Evolutionary conservation across 768 basidiomycete species (phyloP).

Genomic region (Hortiboletus flavorubellus): DNA sequence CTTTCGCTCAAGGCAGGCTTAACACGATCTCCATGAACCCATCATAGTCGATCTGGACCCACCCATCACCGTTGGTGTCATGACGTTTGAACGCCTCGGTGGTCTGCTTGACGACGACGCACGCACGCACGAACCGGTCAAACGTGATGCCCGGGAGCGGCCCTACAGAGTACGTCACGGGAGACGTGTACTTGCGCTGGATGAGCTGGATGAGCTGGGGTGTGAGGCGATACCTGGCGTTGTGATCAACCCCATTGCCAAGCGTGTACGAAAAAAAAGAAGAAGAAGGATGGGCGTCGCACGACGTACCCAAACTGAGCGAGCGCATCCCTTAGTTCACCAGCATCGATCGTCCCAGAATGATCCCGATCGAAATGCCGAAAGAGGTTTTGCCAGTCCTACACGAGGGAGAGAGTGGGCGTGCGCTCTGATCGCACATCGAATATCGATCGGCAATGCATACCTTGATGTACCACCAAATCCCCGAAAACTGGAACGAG

Average conservation of each 20-base stretch:
- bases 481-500: conserved; percentile 53
- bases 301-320: conserved; percentile 63
- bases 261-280: no score
- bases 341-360: conserved; percentile 72
- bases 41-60: conserved; percentile 54
- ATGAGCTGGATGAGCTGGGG: conserved; percentile 64
- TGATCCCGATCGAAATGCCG: conserved; percentile 80
- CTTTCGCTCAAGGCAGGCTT: conserved; percentile 31
- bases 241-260: no score
- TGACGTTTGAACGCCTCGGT: conserved; percentile 65
- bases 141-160: conserved; percentile 67
- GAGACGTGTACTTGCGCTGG: conserved; percentile 70
- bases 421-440: background rate
- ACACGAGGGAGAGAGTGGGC: no score
- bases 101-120: conserved; percentile 77
- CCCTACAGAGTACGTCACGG: conserved; percentile 31
- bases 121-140: conserved; percentile 84
- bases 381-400: conserved; percentile 87
- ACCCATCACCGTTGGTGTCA: conserved; percentile 59
- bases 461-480: conserved; percentile 80
- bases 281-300: background rate
- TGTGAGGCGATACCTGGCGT: conserved; percentile 56
- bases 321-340: conserved; percentile 68
- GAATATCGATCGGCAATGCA: background rate
- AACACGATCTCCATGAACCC: conserved; percentile 52